Evolutionary conservation across 768 basidiomycete species (phyloP).

Genomic region (Krasilnikovozyma curviuscula): DNA sequence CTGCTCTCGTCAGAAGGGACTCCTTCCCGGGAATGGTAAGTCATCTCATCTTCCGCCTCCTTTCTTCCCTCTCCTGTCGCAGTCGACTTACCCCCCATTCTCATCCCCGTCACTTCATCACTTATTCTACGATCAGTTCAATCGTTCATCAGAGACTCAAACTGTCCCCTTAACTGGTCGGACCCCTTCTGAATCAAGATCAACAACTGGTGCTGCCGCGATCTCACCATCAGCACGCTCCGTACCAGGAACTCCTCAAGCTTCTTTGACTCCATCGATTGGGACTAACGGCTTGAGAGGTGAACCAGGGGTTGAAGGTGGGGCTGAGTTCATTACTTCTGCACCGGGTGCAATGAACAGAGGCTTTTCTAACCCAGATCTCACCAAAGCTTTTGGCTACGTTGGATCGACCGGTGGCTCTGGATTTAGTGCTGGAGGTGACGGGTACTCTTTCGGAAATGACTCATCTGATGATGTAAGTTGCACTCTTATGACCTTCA

Average conservation of each 20-base stretch:
- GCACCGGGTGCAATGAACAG: slow-evolving; percentile 15
- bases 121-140: slow-evolving; percentile 13
- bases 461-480: slow-evolving; percentile 16
- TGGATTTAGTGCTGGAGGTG: slow-evolving; percentile 11
- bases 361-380: slow-evolving; percentile 27
- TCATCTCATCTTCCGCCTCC: too few species aligned
- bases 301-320: neutral
- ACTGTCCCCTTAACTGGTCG: slow-evolving; percentile 12
- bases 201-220: slow-evolving; percentile 3
- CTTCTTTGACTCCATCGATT: slow-evolving; percentile 14
- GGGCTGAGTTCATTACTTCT: neutral
- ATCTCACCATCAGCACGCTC: slow-evolving; percentile 17
- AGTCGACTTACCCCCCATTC: slow-evolving; percentile 45
- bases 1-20: slow-evolving; percentile 26
- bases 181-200: slow-evolving; percentile 11
- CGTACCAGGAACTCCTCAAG: slow-evolving; percentile 25
- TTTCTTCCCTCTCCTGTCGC: slow-evolving; percentile 81
- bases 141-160: slow-evolving; percentile 6
- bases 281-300: neutral
- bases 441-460: slow-evolving; percentile 24
- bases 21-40: slow-evolving; percentile 45
- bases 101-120: slow-evolving; percentile 11
- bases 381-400: slow-evolving; percentile 23
- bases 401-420: slow-evolving; percentile 16
- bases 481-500: too few species aligned